These are phyloP conservation scores for Hygrophorus russula DNA, from an alignment of 768 basidiomycete species.

Conservation along the genomic window DNA sequence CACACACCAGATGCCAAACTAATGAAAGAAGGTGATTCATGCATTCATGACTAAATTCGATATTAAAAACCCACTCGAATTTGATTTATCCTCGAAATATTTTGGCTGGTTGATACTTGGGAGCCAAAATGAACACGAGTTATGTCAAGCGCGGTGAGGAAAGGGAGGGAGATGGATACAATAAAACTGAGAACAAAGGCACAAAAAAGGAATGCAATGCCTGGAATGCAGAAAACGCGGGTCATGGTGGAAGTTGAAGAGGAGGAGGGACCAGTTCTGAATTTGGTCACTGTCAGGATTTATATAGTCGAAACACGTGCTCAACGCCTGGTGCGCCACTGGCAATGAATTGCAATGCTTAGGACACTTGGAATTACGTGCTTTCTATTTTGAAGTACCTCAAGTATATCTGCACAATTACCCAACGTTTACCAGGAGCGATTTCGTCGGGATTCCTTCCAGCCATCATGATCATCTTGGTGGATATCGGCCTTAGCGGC, in stretches of 20 bases:
- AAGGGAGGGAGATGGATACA: conserved; percentile 63
- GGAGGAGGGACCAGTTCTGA: background rate
- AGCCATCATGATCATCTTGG: too few relatives aligned
- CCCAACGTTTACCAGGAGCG: too few relatives aligned
- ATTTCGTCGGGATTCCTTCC: too few relatives aligned
- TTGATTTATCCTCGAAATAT: conserved; percentile 24
- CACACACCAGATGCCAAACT: conserved; percentile 67
- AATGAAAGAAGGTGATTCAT: conserved; percentile 6
- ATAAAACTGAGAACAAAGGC: conserved; percentile 61
- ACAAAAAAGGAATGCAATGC: conserved; percentile 36
- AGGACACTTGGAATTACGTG: too few relatives aligned
- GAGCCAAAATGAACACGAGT: conserved; percentile 40
- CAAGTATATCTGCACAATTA: too few relatives aligned
- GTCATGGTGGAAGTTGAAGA: conserved; percentile 18
- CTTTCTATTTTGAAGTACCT: too few relatives aligned
- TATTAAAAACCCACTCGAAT: conserved; percentile 36
- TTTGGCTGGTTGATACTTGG: conserved; percentile 14
- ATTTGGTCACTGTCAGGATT: too few relatives aligned
- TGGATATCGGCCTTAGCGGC: too few relatives aligned
- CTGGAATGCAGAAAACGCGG: conserved; percentile 41
- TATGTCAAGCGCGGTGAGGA: conserved; percentile 56
- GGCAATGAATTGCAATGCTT: too few relatives aligned
- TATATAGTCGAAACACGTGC: too few relatives aligned
- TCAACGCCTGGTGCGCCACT: too few relatives aligned
- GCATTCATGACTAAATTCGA: background rate